These are phyloP conservation scores for Fusarium sp. DNA, from an alignment of 2,329 filamentous ascomycete genomes.

Conservation along the genomic window DNA sequence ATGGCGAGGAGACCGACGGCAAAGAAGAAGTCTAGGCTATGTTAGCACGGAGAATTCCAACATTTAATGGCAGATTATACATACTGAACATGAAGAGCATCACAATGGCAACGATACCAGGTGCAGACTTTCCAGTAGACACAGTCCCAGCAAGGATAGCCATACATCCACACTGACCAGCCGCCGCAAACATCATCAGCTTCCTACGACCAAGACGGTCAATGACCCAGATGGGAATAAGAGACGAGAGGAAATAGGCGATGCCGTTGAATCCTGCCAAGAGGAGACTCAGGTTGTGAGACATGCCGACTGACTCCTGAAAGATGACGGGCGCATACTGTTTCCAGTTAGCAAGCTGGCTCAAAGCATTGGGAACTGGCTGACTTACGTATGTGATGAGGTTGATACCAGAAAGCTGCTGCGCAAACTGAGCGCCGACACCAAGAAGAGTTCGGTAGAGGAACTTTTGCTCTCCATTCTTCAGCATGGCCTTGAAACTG, in stretches of 20 bases:
- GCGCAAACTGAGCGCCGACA: conserved; percentile 59
- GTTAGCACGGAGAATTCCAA: too few species aligned
- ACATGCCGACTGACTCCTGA: conserved; percentile 57
- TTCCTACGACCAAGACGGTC: conserved; percentile 65
- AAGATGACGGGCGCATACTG: conserved; percentile 57
- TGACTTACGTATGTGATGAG: conserved; percentile 47
- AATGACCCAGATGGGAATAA: conserved; percentile 50
- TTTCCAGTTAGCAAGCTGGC: conserved; percentile 9
- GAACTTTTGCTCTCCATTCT: conserved; percentile 57
- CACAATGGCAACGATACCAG: conserved; percentile 56
- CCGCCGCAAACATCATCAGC: conserved; percentile 64
- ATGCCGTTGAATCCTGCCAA: conserved; percentile 64
- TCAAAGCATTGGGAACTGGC: background rate
- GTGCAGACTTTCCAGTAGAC: conserved; percentile 50
- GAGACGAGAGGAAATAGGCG: conserved; percentile 49
- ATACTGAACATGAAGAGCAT: conserved; percentile 57
- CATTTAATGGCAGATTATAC: too few species aligned
- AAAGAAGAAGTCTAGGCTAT: conserved; percentile 51
- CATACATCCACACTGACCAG: conserved; percentile 57
- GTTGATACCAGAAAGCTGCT: conserved; percentile 52
- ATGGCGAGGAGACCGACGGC: conserved; percentile 55
- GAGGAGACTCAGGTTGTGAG: conserved; percentile 60
- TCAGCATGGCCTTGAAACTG: conserved; percentile 52
- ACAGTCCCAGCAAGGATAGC: conserved; percentile 59
- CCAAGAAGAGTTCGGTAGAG: conserved; percentile 55